Evolutionary conservation across 495 filamentous ascomycete genomes (phyloP).

Genomic region (Diplogelasinospora grovesii): DNA sequence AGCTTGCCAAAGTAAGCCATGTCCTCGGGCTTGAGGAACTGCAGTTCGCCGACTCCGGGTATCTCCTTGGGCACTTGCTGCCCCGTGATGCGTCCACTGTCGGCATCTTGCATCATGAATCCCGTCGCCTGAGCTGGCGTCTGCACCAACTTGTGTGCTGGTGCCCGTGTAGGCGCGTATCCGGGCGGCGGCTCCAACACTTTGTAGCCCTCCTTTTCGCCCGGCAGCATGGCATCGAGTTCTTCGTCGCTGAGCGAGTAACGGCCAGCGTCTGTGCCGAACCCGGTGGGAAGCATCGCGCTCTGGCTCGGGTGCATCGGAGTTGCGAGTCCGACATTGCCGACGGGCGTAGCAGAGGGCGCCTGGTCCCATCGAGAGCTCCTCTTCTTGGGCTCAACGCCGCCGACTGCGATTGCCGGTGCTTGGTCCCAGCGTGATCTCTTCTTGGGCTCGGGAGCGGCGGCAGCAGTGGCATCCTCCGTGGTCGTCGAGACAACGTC

Average conservation of each 20-base stretch:
- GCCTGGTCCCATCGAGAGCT: conserved; percentile 89
- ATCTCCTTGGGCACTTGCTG: conserved; percentile 96
- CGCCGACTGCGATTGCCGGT: conserved; percentile 54
- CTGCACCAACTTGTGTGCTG: conserved; percentile 69
- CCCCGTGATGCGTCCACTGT: conserved; percentile 68
- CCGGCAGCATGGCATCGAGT: conserved; percentile 83
- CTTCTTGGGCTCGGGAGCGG: conserved; percentile 55
- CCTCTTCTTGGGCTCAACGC: conserved; percentile 52
- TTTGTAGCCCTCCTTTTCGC: conserved; percentile 75
- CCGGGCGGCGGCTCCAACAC: conserved; percentile 89
- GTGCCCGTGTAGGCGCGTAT: conserved; percentile 76
- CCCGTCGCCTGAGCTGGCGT: conserved; percentile 67
- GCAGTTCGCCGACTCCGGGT: conserved; percentile 91
- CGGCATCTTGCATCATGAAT: conserved; percentile 97
- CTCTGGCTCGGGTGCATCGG: conserved; percentile 77
- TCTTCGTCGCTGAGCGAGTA: conserved; percentile 88
- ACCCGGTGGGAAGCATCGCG: conserved; percentile 49
- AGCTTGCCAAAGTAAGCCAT: conserved; percentile 99
- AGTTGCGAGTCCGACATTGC: conserved; percentile 73
- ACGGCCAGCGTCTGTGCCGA: conserved; percentile 73
- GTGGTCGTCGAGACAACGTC: conserved; percentile 58
- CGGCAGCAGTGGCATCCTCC: conserved; percentile 34
- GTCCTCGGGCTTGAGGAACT: conserved; percentile 98
- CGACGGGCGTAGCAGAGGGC: conserved; percentile 76
- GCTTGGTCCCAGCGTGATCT: conserved; percentile 89